Conservation (phyloP, 2,329 filamentous ascomycete species). For the Geoglossum cookeanum region DNA sequence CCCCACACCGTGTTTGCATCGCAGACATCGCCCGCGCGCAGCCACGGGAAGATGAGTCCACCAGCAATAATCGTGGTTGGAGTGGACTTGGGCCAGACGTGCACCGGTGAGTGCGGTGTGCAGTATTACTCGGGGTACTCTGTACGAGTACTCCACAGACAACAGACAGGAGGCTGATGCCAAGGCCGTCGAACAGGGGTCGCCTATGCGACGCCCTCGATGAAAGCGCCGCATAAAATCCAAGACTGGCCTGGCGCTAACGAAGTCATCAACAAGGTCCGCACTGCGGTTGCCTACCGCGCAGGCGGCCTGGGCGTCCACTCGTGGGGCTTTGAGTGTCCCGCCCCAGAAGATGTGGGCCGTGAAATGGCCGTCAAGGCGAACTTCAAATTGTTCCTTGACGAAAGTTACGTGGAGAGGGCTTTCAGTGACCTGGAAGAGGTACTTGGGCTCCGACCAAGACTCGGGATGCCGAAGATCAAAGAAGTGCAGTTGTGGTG, state of each 20-base stretch:
- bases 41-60: too few relatives aligned
- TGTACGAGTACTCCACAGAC: too few relatives aligned
- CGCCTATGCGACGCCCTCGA: background rate
- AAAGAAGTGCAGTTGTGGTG: background rate
- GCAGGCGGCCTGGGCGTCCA: background rate
- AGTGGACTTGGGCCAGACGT: background rate
- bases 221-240: background rate
- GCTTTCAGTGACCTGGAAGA: conserved; percentile 9
- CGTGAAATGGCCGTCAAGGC: background rate
- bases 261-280: background rate
- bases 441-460: background rate
- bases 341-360: background rate
- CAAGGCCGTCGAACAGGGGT: background rate
- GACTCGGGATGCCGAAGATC: background rate
- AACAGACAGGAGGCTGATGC: background rate
- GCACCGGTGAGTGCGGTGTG: background rate
- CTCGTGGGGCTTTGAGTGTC: background rate
- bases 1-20: too few relatives aligned
- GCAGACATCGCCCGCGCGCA: too few relatives aligned
- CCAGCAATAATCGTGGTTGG: background rate
- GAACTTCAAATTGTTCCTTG: background rate
- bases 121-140: background rate
- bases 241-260: background rate
- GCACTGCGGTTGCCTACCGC: background rate
- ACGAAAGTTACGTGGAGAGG: background rate